A percentile compares a stretch with the other conserved stretches of the same genome.
These are phyloP conservation scores for Porodaedalea pini DNA, from an alignment of 1,284 basidiomycete genomes.

Conservation along the genomic window DNA sequence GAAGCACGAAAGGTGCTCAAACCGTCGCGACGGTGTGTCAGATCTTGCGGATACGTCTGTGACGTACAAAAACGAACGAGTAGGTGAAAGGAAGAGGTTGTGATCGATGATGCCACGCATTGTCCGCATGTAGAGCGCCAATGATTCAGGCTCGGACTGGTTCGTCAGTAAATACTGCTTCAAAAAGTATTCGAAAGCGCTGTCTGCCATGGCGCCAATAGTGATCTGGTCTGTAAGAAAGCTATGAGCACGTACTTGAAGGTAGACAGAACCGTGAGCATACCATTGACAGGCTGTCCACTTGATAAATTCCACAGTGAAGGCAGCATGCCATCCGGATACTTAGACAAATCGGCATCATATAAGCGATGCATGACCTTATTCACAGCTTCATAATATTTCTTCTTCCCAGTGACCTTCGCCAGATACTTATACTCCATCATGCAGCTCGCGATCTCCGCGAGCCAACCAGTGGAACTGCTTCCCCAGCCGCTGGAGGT, in stretches of 20 bases:
- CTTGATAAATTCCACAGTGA: slow-evolving; percentile 16
- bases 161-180: slow-evolving; percentile 71
- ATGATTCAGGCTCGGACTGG: slow-evolving; percentile 51
- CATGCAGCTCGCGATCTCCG: slow-evolving; percentile 55
- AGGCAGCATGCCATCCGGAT: slow-evolving; percentile 14
- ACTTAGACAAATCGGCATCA: slow-evolving; percentile 19
- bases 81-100: slow-evolving; percentile 63
- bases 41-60: slow-evolving; percentile 42
- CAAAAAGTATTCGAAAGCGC: slow-evolving; percentile 61
- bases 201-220: slow-evolving; percentile 20
- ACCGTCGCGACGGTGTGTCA: slow-evolving; percentile 42
- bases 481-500: slow-evolving; percentile 6
- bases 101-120: slow-evolving; percentile 60
- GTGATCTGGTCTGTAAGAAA: slow-evolving; percentile 16
- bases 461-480: slow-evolving; percentile 23
- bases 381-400: slow-evolving; percentile 48
- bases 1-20: slow-evolving; percentile 79
- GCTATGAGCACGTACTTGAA: neutral
- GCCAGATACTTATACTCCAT: slow-evolving; percentile 65
- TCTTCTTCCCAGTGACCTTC: slow-evolving; percentile 50
- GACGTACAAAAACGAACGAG: slow-evolving; percentile 67
- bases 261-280: neutral
- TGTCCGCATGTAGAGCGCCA: slow-evolving; percentile 62
- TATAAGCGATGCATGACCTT: slow-evolving; percentile 19
- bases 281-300: slow-evolving; percentile 19